A percentile compares a stretch with the other conserved stretches of the same genome.
phyloP scores from a whole-genome alignment of 306 rosid genomes.

The Herpetospermum pedunculosum region DNA sequence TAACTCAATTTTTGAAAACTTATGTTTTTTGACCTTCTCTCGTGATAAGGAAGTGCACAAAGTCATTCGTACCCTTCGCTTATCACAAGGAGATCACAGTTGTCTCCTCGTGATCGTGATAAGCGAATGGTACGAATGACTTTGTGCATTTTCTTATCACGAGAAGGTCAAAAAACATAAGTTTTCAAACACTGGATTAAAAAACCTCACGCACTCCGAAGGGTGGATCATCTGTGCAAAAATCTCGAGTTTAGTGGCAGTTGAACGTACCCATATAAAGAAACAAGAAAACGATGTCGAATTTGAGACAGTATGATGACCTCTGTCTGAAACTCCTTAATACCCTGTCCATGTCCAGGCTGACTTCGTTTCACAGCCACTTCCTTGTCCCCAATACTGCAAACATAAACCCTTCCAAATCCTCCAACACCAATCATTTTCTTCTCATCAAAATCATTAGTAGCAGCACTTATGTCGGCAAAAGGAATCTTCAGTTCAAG shows the following conservation, averaged over 20 bases:
- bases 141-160: too few species aligned
- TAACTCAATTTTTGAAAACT: too few species aligned
- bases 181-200: too few species aligned
- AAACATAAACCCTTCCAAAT: slow-evolving; percentile 15
- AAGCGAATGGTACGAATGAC: too few species aligned
- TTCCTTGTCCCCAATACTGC: not conserved
- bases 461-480: not conserved
- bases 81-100: too few species aligned
- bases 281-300: slow-evolving; percentile 1
- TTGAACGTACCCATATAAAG: not conserved
- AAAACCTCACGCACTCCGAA: too few species aligned
- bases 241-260: not conserved
- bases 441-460: not conserved
- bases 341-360: not conserved
- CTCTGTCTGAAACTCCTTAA: slow-evolving; percentile 10
- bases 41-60: too few species aligned
- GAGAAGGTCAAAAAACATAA: too few species aligned
- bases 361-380: slow-evolving; percentile 19
- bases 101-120: too few species aligned
- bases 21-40: too few species aligned
- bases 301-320: slow-evolving; percentile 1
- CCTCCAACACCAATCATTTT: slow-evolving; percentile 14
- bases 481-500: not conserved
- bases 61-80: too few species aligned
- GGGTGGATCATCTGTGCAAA: too few species aligned